These are phyloP conservation scores for Thalassiosira hispida DNA, from an alignment of 352 stramenopile genomes.

Conservation along the genomic window DNA sequence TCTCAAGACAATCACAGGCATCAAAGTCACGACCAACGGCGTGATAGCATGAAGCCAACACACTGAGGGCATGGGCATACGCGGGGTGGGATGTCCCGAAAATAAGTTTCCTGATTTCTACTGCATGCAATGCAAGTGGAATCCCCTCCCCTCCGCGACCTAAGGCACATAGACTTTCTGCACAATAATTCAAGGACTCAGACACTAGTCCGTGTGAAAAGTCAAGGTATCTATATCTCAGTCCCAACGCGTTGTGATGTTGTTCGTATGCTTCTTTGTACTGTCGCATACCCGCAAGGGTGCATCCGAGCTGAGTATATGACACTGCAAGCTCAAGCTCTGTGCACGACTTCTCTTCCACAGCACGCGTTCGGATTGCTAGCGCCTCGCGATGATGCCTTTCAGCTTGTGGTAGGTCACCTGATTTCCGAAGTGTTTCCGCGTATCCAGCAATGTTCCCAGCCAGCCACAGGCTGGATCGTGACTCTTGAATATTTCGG, in stretches of 20 bases:
- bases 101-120: conserved; percentile 59
- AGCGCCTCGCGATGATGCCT: conserved; percentile 62
- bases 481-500: conserved; percentile 65
- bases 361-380: conserved; percentile 54
- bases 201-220: conserved; percentile 62
- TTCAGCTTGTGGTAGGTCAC: conserved; percentile 59
- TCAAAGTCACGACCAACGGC: conserved; percentile 54
- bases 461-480: conserved; percentile 62
- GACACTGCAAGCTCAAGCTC: conserved; percentile 61
- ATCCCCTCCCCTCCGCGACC: conserved; percentile 51
- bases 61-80: conserved; percentile 62
- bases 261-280: conserved; percentile 57
- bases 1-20: conserved; percentile 54
- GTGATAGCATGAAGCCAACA: conserved; percentile 58
- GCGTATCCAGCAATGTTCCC: conserved; percentile 66
- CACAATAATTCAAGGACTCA: conserved; percentile 66
- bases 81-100: conserved; percentile 63
- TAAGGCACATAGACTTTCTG: conserved; percentile 54
- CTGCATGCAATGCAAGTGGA: conserved; percentile 55
- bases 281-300: conserved; percentile 47
- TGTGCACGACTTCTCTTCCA: conserved; percentile 52
- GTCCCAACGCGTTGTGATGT: conserved; percentile 49
- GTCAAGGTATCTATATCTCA: conserved; percentile 60
- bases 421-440: conserved; percentile 65
- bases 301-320: conserved; percentile 62